Conservation (phyloP, 148 eudicot genomes). For the Heliosperma pusillum region DNA sequence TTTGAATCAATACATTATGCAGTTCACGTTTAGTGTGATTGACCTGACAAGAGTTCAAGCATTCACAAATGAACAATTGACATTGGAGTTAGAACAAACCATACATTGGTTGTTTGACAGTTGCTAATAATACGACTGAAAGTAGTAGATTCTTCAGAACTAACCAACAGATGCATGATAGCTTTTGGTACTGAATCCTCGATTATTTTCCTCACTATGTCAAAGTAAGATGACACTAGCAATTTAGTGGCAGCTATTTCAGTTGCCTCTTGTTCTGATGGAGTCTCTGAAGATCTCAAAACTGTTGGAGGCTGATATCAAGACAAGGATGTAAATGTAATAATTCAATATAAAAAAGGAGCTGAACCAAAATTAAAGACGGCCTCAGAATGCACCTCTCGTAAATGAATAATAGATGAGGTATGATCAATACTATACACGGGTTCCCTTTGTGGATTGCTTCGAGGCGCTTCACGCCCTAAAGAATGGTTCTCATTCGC, state of each 20-base stretch:
- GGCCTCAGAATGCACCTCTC: slow-evolving; percentile 35
- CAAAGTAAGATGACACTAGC: slow-evolving; percentile 41
- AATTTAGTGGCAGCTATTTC: slow-evolving; percentile 43
- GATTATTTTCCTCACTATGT: slow-evolving; percentile 44
- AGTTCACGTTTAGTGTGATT: slow-evolving; percentile 48
- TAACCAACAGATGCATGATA: slow-evolving; percentile 50
- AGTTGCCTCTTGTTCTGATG: slow-evolving; percentile 44
- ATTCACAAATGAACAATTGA: slow-evolving; percentile 9
- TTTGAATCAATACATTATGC: slow-evolving; percentile 47
- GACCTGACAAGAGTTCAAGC: slow-evolving; percentile 28
- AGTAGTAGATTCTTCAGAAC: slow-evolving; percentile 10
- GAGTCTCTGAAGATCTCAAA: slow-evolving; percentile 50
- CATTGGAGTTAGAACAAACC: background rate
- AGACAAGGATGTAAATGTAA: slow-evolving; percentile 5
- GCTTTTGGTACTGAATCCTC: slow-evolving; percentile 55
- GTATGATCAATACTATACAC: slow-evolving; percentile 33
- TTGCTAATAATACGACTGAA: background rate
- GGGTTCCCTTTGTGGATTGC: slow-evolving; percentile 33
- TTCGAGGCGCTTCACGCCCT: slow-evolving; percentile 27
- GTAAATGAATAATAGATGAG: slow-evolving; percentile 36
- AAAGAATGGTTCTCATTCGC: slow-evolving; percentile 33
- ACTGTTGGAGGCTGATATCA: slow-evolving; percentile 46
- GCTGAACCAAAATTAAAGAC: background rate
- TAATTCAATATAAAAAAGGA: background rate
- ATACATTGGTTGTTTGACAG: background rate